These are phyloP conservation scores for Gyromitra esculenta DNA, from an alignment of 2,329 filamentous ascomycete genomes.

Conservation along the genomic window DNA sequence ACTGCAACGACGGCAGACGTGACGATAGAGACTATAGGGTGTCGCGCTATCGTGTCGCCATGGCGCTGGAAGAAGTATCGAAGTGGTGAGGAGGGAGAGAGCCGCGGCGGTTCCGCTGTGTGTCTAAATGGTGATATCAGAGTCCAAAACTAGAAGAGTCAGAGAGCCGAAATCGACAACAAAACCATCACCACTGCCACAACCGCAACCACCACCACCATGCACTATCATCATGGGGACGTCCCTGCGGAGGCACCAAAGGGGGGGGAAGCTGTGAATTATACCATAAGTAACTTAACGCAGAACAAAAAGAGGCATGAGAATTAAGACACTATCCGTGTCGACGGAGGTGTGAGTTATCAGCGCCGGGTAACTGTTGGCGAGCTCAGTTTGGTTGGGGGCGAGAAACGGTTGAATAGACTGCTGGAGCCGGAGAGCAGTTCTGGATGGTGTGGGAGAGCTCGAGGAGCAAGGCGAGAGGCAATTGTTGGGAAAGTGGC, in stretches of 20 bases:
- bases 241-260: not conserved
- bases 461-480: conserved; percentile 3
- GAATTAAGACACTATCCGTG: conserved; percentile 46
- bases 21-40: conserved; percentile 78
- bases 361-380: conserved; percentile 48
- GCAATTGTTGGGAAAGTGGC: conserved; percentile 25
- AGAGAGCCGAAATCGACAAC: conserved; percentile 40
- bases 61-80: conserved; percentile 59
- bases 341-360: conserved; percentile 38
- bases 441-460: not conserved
- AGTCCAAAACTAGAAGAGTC: conserved; percentile 55
- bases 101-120: conserved; percentile 56
- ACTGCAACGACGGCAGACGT: conserved; percentile 77
- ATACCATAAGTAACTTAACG: conserved; percentile 55
- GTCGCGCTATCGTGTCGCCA: conserved; percentile 71
- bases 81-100: conserved; percentile 51
- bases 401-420: not conserved
- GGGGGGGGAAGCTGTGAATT: conserved; percentile 6
- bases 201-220: not conserved
- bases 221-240: not conserved
- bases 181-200: conserved; percentile 15
- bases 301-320: conserved; percentile 54
- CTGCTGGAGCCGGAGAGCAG: conserved; percentile 11
- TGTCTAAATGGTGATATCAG: conserved; percentile 56
- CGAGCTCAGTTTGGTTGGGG: conserved; percentile 26